These are phyloP conservation scores for Orbilia brochopaga DNA, from an alignment of 2,329 filamentous ascomycete genomes.

Conservation along the genomic window DNA sequence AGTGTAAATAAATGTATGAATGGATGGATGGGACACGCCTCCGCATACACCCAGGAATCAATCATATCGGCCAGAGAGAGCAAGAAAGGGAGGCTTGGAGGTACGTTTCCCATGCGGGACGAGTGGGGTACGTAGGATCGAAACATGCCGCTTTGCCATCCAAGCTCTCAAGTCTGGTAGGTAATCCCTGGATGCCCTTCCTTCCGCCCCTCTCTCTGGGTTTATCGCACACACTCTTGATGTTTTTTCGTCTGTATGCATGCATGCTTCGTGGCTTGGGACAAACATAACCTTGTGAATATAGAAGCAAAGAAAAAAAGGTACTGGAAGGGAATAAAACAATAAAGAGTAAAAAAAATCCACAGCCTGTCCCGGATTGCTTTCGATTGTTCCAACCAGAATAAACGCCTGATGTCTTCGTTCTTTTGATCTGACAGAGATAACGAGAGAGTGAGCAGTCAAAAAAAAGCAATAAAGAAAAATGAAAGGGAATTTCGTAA, in stretches of 20 bases:
- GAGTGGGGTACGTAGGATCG: not conserved
- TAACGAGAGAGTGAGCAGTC: not conserved
- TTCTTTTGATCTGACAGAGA: slow-evolving; percentile 13
- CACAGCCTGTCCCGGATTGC: slow-evolving; percentile 19
- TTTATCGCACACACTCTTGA: not conserved
- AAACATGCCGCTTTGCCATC: slow-evolving; percentile 1
- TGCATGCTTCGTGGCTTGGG: not conserved
- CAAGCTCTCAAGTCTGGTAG: not conserved
- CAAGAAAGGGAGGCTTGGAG: not conserved
- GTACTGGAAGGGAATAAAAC: too few species aligned
- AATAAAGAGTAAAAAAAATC: slow-evolving; percentile 16
- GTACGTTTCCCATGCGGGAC: not conserved
- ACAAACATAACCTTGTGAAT: not conserved
- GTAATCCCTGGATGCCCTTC: too few species aligned
- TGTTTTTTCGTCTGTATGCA: not conserved
- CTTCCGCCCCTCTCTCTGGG: not conserved
- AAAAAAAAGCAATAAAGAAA: slow-evolving; percentile 14
- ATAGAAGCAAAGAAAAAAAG: not conserved
- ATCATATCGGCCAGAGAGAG: not conserved
- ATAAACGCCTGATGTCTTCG: slow-evolving; percentile 37
- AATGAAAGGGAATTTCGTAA: slow-evolving; percentile 28
- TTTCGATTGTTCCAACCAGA: slow-evolving; percentile 37
- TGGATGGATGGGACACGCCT: not conserved
- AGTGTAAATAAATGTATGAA: too few species aligned
- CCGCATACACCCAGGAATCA: not conserved